Base-by-base conservation (phyloP, 805 yeast species). In the Debaryomyces tyrocola region DNA sequence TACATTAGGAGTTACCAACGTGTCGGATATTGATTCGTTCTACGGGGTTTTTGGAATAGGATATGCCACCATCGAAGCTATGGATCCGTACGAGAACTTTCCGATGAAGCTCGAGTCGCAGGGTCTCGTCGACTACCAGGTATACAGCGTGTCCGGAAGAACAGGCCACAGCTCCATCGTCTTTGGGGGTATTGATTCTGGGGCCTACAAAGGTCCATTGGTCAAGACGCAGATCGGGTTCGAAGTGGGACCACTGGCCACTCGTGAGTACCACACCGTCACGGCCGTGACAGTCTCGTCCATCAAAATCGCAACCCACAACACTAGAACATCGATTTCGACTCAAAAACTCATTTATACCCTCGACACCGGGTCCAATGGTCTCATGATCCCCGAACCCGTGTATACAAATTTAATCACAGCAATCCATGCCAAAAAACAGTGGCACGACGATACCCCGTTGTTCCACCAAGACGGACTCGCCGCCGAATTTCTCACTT, bases 131-230 rank as follows among this genome's bases (percentile, higher is more conserved):
- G 24, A 41, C 4, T 35, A 39, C 33, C 29, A 36, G 12, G 41
- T 56, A n/a, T 53, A 43, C 45, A 46, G 53, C 41, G 34, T 57
- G n/a, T 41, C 46, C 17, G 59, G 57, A 4, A 28, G 37, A 2
- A 20, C 20, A 1, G 37, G 20, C 4, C 21, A 42, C 7, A 46
- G 40, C 14, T 43, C 47, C 18, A 51, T 68, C 20, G 44, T 66
- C 24, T 68, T 68, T 53, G 73, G 73, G 6, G 73, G 66, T 29
- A 55, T 67, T 38, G 70, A 66, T 50, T 44, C 56, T 17, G 56
- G 56, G 35, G 64, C 64, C 49, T 66, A 59, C 49, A 27, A 40
- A 9, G 70, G 64, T 10, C 41, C 52, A 2, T 51, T 65, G 28
- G 48, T 46, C 24, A 54, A 44, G 34, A 51, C 50, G 11, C 53